Percentiles rank a stretch among this genome's conserved stretches.
Conservation (phyloP, 1,139 yeast species). For the Suhomyces ambrosiae region DNA sequence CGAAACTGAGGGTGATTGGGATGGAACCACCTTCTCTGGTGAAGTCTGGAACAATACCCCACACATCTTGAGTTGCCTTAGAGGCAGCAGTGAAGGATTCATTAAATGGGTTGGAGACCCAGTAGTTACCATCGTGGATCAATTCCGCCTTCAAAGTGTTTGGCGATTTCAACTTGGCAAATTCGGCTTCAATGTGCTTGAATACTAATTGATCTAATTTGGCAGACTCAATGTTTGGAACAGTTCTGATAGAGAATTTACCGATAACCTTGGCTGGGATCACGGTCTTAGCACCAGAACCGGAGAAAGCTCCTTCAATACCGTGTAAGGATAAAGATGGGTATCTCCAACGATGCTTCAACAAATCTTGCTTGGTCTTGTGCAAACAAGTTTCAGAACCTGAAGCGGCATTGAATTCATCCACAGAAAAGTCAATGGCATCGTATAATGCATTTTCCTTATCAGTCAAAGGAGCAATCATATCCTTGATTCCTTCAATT, state of each 20-base stretch:
- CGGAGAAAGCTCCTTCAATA: slow-evolving; percentile 94
- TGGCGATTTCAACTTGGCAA: slow-evolving; percentile 70
- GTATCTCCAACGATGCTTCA: slow-evolving; percentile 98
- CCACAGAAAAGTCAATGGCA: slow-evolving; percentile 79
- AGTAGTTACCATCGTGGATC: slow-evolving; percentile 92
- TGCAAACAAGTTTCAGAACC: slow-evolving; percentile 85
- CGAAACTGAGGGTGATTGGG: slow-evolving; percentile 92
- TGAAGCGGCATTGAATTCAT: slow-evolving; percentile 82
- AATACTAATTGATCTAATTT: slow-evolving; percentile 79
- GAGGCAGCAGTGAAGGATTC: slow-evolving; percentile 93
- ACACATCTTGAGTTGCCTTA: slow-evolving; percentile 89
- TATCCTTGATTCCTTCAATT: slow-evolving; percentile 86
- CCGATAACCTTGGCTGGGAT: slow-evolving; percentile 94
- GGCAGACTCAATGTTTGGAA: slow-evolving; percentile 83
- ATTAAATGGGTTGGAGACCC: slow-evolving; percentile 94
- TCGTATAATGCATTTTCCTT: slow-evolving; percentile 80
- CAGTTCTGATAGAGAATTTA: slow-evolving; percentile 95
- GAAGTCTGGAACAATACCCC: slow-evolving; percentile 93
- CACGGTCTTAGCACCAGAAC: slow-evolving; percentile 96
- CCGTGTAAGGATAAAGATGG: slow-evolving; percentile 97
- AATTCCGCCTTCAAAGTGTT: slow-evolving; percentile 73
- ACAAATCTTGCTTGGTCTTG: slow-evolving; percentile 74
- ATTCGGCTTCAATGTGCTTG: slow-evolving; percentile 66
- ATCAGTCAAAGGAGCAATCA: slow-evolving; percentile 92
- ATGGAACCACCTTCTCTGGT: slow-evolving; percentile 99